Evolutionary conservation across 164 flowering plant species (phyloP).

Genomic region (Vitis cinerea): DNA sequence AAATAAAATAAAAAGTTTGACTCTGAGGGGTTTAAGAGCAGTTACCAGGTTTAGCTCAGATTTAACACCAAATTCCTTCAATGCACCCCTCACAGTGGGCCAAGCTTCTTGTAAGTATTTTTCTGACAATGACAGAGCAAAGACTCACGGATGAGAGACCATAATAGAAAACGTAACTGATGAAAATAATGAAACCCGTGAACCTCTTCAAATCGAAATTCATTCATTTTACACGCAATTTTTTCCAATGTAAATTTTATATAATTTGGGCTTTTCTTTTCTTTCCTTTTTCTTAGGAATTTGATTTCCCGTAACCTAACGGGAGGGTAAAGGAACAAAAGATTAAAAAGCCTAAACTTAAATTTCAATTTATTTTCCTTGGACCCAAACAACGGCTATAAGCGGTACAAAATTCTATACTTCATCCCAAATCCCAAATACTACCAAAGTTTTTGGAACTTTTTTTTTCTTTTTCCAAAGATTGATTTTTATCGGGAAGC

Average conservation of each 20-base stretch:
- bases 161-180: background rate
- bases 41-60: slow-evolving; percentile 72
- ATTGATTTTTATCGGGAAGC: too few relatives aligned
- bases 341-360: background rate
- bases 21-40: background rate
- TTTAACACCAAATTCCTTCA: slow-evolving; percentile 57
- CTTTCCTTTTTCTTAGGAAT: too few relatives aligned
- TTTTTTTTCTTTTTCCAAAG: too few relatives aligned
- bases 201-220: background rate
- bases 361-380: too few relatives aligned
- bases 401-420: too few relatives aligned
- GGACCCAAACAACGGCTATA: too few relatives aligned
- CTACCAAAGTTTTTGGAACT: too few relatives aligned
- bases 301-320: background rate
- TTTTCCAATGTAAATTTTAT: too few relatives aligned
- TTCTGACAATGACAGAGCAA: slow-evolving; percentile 30
- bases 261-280: too few relatives aligned
- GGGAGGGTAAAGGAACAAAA: background rate
- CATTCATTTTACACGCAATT: too few relatives aligned
- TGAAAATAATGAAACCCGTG: background rate
- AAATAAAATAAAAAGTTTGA: background rate
- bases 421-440: too few relatives aligned
- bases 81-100: slow-evolving; percentile 61
- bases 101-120: slow-evolving; percentile 76
- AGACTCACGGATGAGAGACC: background rate